phyloP scores from a whole-genome alignment of 768 basidiomycete species.

The Boletus rufocinnamomeus region DNA sequence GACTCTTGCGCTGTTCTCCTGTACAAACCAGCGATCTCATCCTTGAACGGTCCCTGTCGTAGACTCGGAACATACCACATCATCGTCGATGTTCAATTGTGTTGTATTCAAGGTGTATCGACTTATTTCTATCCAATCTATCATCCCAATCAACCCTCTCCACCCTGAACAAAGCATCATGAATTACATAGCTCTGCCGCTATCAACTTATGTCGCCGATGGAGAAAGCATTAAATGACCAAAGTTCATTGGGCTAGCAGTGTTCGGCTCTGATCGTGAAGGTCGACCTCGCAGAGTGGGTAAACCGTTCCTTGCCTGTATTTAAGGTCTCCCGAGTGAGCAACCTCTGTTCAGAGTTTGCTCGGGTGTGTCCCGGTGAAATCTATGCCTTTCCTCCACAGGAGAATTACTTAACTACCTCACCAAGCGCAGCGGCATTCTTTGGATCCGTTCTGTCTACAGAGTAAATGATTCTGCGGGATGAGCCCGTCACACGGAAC shows the following conservation, averaged over 20 bases:
- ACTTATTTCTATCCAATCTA: background rate
- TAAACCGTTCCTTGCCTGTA: background rate
- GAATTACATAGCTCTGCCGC: background rate
- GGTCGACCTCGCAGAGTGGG: background rate
- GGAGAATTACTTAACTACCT: too few species aligned
- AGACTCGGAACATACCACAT: slow-evolving; percentile 2
- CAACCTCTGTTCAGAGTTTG: too few species aligned
- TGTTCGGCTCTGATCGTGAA: background rate
- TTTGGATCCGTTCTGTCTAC: background rate
- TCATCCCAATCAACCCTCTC: background rate
- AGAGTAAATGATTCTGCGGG: background rate
- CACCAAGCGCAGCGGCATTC: background rate
- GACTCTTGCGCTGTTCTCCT: background rate
- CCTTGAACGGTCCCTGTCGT: background rate
- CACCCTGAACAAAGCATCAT: background rate
- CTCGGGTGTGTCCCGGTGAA: background rate
- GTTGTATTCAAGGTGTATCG: background rate
- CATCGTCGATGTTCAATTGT: background rate
- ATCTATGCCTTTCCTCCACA: background rate
- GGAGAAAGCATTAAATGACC: background rate
- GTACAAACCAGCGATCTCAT: background rate
- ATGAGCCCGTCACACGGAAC: background rate
- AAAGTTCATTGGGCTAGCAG: background rate
- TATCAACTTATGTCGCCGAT: background rate
- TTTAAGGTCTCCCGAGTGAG: background rate